Evolutionary conservation across 1,284 basidiomycete genomes (phyloP).

Genomic region (Fomitopsis palustris): DNA sequence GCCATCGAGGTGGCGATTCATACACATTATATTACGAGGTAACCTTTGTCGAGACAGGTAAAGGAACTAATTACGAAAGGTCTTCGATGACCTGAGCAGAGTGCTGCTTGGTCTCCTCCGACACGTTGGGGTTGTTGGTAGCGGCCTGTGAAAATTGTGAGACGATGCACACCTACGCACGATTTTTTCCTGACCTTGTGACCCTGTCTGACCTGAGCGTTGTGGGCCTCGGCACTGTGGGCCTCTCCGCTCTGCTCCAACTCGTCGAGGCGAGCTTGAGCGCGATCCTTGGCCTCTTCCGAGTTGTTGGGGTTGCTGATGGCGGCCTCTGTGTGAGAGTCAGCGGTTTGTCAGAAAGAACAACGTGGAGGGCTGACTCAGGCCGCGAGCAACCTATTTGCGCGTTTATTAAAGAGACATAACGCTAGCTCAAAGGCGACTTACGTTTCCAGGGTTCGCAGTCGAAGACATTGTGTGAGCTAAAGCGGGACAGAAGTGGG

Average conservation of each 20-base stretch:
- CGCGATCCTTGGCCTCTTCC: constrained; percentile 39
- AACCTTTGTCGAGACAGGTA: no score
- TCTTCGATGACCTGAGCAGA: constrained; percentile 38
- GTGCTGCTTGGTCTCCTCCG: constrained; percentile 42
- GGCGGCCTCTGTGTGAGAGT: constrained; percentile 26
- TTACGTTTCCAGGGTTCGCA: constrained; percentile 17
- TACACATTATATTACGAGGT: no score
- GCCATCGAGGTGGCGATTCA: no score
- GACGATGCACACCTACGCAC: not conserved
- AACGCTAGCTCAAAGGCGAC: not conserved
- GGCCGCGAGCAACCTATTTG: constrained; percentile 19
- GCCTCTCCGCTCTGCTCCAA: constrained; percentile 12
- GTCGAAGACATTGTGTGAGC: not conserved
- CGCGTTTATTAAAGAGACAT: not conserved
- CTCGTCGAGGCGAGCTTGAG: constrained; percentile 26
- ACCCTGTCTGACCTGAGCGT: constrained; percentile 15
- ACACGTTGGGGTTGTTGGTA: constrained; percentile 40
- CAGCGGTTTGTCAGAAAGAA: no score
- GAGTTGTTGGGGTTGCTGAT: constrained; percentile 44
- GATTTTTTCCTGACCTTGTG: constrained; percentile 12
- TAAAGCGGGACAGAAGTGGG: not conserved
- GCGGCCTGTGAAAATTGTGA: constrained; percentile 21
- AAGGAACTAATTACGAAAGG: no score
- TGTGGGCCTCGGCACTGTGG: constrained; percentile 13
- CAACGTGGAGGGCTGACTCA: no score